Conservation (phyloP, 768 basidiomycete species). For the Suillus decipiens region DNA sequence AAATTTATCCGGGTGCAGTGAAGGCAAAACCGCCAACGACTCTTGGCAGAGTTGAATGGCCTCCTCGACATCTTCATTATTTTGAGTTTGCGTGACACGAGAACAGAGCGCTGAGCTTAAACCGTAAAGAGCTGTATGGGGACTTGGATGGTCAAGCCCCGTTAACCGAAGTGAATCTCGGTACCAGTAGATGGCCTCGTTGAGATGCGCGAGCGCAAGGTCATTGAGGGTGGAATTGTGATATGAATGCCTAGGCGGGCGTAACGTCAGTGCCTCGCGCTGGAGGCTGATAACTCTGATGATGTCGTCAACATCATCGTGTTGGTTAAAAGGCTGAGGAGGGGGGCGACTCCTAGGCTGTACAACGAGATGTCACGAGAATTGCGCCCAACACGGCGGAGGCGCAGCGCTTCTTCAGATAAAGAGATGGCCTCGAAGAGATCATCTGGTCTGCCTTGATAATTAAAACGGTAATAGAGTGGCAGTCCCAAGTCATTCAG, state of each 20-base stretch:
- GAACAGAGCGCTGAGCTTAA: not conserved
- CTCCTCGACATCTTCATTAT: not conserved
- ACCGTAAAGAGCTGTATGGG: not conserved
- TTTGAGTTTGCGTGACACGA: not conserved
- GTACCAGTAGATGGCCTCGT: not conserved
- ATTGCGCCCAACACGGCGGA: not conserved
- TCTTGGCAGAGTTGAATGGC: not conserved
- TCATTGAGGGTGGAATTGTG: too few relatives aligned
- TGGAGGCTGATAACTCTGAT: not conserved
- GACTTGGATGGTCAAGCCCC: not conserved
- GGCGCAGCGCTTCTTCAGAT: not conserved
- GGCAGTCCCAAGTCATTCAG: not conserved
- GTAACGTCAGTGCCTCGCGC: not conserved
- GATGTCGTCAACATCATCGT: not conserved
- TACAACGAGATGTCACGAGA: not conserved
- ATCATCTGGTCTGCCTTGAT: not conserved
- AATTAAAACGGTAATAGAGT: not conserved
- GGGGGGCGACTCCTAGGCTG: not conserved
- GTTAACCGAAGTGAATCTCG: not conserved
- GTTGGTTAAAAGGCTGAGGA: not conserved
- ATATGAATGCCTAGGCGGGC: too few relatives aligned
- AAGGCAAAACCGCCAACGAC: not conserved
- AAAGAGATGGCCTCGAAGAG: not conserved
- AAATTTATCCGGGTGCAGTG: not conserved
- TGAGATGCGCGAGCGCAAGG: too few relatives aligned